Conservation (phyloP, 176 grass and related monocot genomes). For the maize (Zea mays) region Zm-B73-REFERENCE-NAM-5.0 NC_050099.1:27788501-27789000, state of each 20-base stretch:
- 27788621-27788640: neutral
- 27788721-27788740: neutral
- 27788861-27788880: neutral
- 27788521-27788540: neutral
- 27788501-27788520: neutral
- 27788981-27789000: neutral
- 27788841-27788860: neutral
- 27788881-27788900: neutral
- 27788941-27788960: too few species aligned
- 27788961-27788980: neutral
- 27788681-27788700: constrained; percentile 14
- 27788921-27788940: neutral
- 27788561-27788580: constrained; percentile 13
- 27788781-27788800: too few species aligned
- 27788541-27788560: neutral
- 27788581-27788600: constrained; percentile 47
- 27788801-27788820: neutral
- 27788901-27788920: neutral
- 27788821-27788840: neutral
- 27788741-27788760: neutral
- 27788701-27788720: neutral
- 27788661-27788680: constrained; percentile 14
- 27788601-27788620: constrained; percentile 34
- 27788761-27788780: too few species aligned
- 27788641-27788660: neutral